A percentile compares a stretch with the other conserved stretches of the same genome.
phyloP scores from a whole-genome alignment of 163 green algal species.

The Prototheca stagnorum region DNA sequence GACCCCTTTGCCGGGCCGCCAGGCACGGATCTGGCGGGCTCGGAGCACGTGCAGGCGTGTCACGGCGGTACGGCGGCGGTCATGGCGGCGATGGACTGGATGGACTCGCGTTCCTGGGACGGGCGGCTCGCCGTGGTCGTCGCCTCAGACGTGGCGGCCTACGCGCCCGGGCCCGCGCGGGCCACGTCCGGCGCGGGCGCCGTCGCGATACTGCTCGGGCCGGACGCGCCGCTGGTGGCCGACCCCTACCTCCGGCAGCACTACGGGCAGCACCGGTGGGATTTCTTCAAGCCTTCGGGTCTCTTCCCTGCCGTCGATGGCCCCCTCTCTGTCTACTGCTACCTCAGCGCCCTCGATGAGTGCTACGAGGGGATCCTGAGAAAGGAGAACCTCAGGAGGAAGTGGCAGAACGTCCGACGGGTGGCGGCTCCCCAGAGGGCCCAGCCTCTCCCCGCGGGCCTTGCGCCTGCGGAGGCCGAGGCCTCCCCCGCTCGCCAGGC shows the following conservation, averaged over 20 bases:
- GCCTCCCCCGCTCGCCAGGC: too few species aligned
- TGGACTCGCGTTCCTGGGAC: constrained; percentile 61
- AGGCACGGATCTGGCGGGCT: constrained; percentile 34
- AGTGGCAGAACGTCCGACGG: too few species aligned
- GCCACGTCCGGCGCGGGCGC: constrained; percentile 43
- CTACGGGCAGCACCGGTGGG: constrained; percentile 46
- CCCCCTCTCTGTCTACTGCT: constrained; percentile 39
- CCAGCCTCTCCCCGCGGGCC: too few species aligned
- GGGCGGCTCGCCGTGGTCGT: constrained; percentile 33
- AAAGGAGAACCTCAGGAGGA: too few species aligned
- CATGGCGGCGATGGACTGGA: constrained; percentile 58
- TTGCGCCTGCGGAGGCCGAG: too few species aligned
- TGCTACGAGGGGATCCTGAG: constrained; percentile 25
- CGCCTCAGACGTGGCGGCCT: constrained; percentile 19
- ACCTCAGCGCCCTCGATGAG: constrained; percentile 31
- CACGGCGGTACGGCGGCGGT: constrained; percentile 73
- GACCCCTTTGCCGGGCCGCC: too few species aligned
- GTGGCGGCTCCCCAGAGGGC: too few species aligned
- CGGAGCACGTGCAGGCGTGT: constrained; percentile 67
- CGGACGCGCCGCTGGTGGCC: constrained; percentile 50
- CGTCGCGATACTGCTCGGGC: constrained; percentile 49
- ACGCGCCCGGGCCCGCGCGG: constrained; percentile 34
- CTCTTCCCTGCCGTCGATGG: constrained; percentile 54
- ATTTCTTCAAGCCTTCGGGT: constrained; percentile 72
- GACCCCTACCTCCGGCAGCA: constrained; percentile 33